phyloP scores from a whole-genome alignment of 2,329 filamentous ascomycete genomes.

The Hirsutella minnesotensis region DNA sequence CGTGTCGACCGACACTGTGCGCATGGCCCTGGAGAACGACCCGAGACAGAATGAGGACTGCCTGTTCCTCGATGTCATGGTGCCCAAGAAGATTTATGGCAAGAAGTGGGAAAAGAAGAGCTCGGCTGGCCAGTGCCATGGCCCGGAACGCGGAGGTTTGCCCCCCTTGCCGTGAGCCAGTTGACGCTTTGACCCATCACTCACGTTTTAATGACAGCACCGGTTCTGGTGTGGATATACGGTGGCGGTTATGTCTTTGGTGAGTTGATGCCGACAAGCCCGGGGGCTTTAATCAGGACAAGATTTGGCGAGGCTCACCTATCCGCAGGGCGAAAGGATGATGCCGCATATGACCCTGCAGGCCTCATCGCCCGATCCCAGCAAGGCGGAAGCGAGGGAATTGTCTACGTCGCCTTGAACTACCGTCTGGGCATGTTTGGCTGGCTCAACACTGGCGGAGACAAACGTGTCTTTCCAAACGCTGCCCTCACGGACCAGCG shows the following conservation, averaged over 20 bases:
- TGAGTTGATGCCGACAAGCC: not conserved
- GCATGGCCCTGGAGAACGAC: constrained; percentile 1
- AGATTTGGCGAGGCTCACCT: not conserved
- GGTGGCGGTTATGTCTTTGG: constrained; percentile 27
- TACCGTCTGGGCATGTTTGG: constrained; percentile 31
- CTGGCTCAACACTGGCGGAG: constrained; percentile 31
- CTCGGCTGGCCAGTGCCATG: not conserved
- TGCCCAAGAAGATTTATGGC: constrained; percentile 24
- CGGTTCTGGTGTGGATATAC: constrained; percentile 35
- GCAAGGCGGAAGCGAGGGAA: constrained; percentile 18
- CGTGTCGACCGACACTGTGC: not conserved
- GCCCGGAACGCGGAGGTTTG: not conserved
- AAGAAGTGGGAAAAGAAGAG: not conserved
- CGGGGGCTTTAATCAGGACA: not conserved
- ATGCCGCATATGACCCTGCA: constrained; percentile 19
- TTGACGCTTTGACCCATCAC: not conserved
- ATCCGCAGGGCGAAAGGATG: constrained; percentile 16
- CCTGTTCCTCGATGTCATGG: constrained; percentile 32
- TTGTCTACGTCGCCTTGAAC: constrained; percentile 27
- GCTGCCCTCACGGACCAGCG: constrained; percentile 37
- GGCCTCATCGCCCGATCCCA: constrained; percentile 21
- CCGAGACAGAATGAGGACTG: constrained; percentile 25
- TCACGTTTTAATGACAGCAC: constrained; percentile 14
- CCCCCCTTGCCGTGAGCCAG: not conserved
- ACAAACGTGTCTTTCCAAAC: constrained; percentile 24